Conservation (phyloP, 192 early-diverging fungal species). For the Endogone sp. region DNA sequence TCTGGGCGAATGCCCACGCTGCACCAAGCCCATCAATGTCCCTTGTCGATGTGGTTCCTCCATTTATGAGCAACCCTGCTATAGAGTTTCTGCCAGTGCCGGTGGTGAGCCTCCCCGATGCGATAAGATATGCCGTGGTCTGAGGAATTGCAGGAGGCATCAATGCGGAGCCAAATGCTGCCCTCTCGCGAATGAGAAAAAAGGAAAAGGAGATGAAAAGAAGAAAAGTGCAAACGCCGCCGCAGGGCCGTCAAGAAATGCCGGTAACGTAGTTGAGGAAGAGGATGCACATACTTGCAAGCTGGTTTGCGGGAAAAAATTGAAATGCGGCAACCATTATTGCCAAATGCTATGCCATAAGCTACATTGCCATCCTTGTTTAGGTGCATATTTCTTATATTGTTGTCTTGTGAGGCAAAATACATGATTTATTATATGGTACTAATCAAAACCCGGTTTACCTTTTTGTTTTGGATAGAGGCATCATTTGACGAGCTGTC, state of each 20-base stretch:
- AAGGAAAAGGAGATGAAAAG: conserved; percentile 20
- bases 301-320: conserved; percentile 64
- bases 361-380: conserved; percentile 71
- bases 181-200: conserved; percentile 37
- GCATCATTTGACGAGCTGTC: conserved; percentile 80
- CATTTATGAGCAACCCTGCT: conserved; percentile 40
- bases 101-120: conserved; percentile 50
- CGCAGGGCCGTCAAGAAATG: neutral
- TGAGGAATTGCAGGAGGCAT: conserved; percentile 70
- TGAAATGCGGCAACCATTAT: conserved; percentile 77
- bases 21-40: conserved; percentile 40
- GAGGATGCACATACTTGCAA: conserved; percentile 59
- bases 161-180: conserved; percentile 65
- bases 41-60: conserved; percentile 64
- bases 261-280: conserved; percentile 19
- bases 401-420: neutral
- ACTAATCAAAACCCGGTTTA: neutral
- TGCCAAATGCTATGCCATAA: conserved; percentile 79
- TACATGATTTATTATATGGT: neutral
- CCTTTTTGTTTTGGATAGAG: conserved; percentile 22
- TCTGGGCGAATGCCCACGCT: conserved; percentile 60
- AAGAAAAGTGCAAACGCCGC: conserved; percentile 10
- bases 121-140: conserved; percentile 55
- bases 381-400: conserved; percentile 24
- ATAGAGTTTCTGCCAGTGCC: conserved; percentile 28